Evolutionary conservation across 2,329 filamentous ascomycete genomes (phyloP), one percentile per base, ranked within the genome.

Genomic region (Camillea tinctor): DNA sequence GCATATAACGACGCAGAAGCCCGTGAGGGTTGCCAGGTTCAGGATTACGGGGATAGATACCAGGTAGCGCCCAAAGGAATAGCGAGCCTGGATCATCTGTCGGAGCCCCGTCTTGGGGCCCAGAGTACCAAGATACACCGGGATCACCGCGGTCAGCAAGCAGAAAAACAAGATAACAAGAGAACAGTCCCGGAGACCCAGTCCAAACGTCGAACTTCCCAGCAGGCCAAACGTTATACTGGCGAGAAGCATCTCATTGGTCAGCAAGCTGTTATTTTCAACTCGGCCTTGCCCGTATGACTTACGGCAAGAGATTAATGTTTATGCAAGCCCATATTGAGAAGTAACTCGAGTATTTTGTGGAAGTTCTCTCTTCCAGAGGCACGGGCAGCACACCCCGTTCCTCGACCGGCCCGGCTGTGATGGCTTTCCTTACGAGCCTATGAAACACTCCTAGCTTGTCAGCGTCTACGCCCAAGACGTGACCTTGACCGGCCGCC

Each of bases 51-150:
- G 81, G n/a, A 89, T 69, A 0, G 81, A 83, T 36, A 87, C 82
- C 20, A 84, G 74, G 67, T 86, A 87, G 49, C 81, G 79, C 19
- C 84, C 85, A 69, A 87, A 89, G 49, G 81, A 83, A 71, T 83
- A 89, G 21, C 87, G 78, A 3, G 87, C 86, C 65, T 87, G 84
- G 7, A 89, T 81, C 80, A 89, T 86, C 72, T 88, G 86, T 17
- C 86, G 79, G 80, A 89, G 82, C 50, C 86, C 87, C 9, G 85
- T 88, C 72, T 82, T 83, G 3, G 86, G 84, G 0, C 86, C 85
- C 55, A 87, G 73, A 0, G 82, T 86, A 50, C 80, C 80, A 23
- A 88, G 74, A 66, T 83, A 87, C 2, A 83, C 85, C 0, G 85
- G 82, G 0, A 82, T 75, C 6, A 81, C 60, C 0, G 81, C 81